Base-by-base conservation (phyloP, 305 asterid genomes). In the Fraxinus greggii region DNA sequence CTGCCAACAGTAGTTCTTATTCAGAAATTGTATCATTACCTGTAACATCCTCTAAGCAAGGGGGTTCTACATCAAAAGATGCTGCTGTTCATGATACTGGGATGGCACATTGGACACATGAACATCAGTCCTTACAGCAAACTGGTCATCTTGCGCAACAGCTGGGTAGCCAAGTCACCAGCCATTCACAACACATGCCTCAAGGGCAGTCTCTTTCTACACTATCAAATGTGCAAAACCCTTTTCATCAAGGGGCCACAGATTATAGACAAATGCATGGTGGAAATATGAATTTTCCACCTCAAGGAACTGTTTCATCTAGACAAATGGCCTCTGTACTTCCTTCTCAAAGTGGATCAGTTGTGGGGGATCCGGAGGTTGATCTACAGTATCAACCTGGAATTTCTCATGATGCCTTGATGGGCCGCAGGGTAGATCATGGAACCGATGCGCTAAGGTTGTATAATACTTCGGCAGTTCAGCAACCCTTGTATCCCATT, bases 311-410 rank as follows among this genome's bases (percentile, higher is more conserved):
- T 75, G 76, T 78, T 79, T 85, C 89, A 42, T 89, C 92, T 77
- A 86, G 83, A 80, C 74, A 89, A 76, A 33, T 85, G 78, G 40
- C 90, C 77, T 89, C 93, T 83, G 80, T 75, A n/a, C 83, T 73
- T 78, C 85, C 90, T 69, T 81, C 86, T 29, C 97, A 89, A 80
- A 77, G 84, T 83, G 91, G 90, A 83, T 89, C 91, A 42, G 79
- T 85, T 79, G 76, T 88, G 51, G 87, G 75, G 26, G 79, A 87
- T 8, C 88, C 86, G 36, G 92, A 91, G 79, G 78, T 80, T 77
- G 90, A 88, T 79, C 94, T 83, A 85, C 93, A 87, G 42, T 87
- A 90, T 88, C 94, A 84, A 80, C 92, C 83, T 78, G 93, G 89
- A 82, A 80, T 73, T 63, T 84, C 91, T 81, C 96, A 89, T 82